Evolutionary conservation across 352 stramenopile species (phyloP).

Genomic region (Phytophthora multivora): DNA sequence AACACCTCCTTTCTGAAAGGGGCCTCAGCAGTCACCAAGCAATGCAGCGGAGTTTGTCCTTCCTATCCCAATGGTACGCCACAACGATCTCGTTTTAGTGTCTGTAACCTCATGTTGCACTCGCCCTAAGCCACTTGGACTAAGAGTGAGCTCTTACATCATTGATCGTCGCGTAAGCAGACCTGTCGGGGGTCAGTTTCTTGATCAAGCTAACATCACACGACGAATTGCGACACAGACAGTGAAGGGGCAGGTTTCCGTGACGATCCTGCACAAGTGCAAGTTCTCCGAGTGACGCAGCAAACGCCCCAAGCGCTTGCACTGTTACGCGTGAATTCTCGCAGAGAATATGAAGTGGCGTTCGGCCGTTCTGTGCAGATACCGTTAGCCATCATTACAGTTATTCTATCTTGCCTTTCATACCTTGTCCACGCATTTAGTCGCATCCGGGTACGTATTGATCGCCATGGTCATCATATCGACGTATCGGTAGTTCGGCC

Average conservation of each 20-base stretch:
- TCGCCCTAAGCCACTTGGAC: too few species aligned
- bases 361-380: slow-evolving; percentile 37
- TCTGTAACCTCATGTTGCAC: too few species aligned
- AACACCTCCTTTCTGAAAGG: slow-evolving; percentile 40
- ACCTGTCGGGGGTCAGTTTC: slow-evolving; percentile 29
- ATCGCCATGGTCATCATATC: slow-evolving; percentile 64
- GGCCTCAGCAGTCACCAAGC: slow-evolving; percentile 30
- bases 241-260: slow-evolving; percentile 56
- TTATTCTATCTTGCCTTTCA: neutral
- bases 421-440: slow-evolving; percentile 50
- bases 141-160: slow-evolving; percentile 18
- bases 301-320: slow-evolving; percentile 40
- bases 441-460: slow-evolving; percentile 39
- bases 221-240: slow-evolving; percentile 46
- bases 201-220: slow-evolving; percentile 54
- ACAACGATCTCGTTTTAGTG: too few species aligned
- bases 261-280: slow-evolving; percentile 46
- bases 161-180: slow-evolving; percentile 48
- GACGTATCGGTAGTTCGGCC: slow-evolving; percentile 55
- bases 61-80: slow-evolving; percentile 20
- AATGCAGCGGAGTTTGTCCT: slow-evolving; percentile 54
- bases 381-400: neutral
- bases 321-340: slow-evolving; percentile 50
- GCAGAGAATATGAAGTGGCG: slow-evolving; percentile 60
- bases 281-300: slow-evolving; percentile 37